These are phyloP conservation scores for Cutaneotrichosporon cutaneum DNA, from an alignment of 1,284 basidiomycete genomes.

Conservation along the genomic window DNA sequence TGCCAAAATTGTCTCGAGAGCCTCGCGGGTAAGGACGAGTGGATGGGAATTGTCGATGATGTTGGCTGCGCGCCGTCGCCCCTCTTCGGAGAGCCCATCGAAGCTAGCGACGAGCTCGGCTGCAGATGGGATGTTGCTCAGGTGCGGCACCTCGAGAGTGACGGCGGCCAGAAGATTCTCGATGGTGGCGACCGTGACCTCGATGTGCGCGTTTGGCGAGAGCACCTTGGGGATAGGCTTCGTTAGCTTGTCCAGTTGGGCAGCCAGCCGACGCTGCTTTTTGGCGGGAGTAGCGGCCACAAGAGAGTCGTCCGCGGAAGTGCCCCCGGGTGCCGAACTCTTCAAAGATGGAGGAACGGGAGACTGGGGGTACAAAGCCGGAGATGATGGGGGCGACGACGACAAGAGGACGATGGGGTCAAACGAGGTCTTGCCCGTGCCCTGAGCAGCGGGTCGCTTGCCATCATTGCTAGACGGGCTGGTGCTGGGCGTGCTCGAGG, in stretches of 20 bases:
- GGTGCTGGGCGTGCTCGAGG: too few relatives aligned
- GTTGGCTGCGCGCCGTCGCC: not conserved
- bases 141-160: not conserved
- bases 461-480: not conserved
- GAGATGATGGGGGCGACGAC: not conserved
- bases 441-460: not conserved
- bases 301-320: not conserved
- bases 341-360: not conserved
- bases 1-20: not conserved
- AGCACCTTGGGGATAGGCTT: not conserved
- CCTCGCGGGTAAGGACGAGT: not conserved
- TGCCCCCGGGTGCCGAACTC: too few relatives aligned
- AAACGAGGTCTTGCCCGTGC: not conserved
- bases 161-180: not conserved
- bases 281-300: not conserved
- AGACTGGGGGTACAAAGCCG: not conserved
- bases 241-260: not conserved
- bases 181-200: not conserved
- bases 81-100: not conserved
- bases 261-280: not conserved
- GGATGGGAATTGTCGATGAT: not conserved
- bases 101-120: not conserved
- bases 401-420: not conserved
- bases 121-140: not conserved
- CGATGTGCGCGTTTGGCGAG: not conserved